These are phyloP conservation scores for Fomitopsis schrenkii DNA, from an alignment of 1,284 basidiomycete genomes.

Conservation along the genomic window DNA sequence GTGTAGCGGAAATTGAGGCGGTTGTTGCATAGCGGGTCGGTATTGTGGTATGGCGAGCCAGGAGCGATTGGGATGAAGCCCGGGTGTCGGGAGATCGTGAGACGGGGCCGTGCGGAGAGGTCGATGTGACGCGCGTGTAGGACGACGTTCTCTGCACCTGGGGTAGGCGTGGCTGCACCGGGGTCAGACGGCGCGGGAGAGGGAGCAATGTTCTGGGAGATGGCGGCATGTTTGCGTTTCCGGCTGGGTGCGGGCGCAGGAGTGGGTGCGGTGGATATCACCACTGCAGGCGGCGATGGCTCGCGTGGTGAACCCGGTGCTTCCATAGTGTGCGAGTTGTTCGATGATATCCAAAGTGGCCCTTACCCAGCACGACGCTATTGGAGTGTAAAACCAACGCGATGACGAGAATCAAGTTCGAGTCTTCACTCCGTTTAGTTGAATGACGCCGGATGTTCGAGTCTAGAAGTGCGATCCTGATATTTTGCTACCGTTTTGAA, in stretches of 20 bases:
- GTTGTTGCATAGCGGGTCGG: slow-evolving; percentile 70
- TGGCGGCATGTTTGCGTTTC: slow-evolving; percentile 39
- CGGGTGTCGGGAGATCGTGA: slow-evolving; percentile 69
- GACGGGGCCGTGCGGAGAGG: slow-evolving; percentile 59
- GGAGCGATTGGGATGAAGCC: slow-evolving; percentile 55
- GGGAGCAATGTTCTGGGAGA: slow-evolving; percentile 30
- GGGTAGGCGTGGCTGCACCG: slow-evolving; percentile 20
- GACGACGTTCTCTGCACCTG: slow-evolving; percentile 39
- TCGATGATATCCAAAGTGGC: too few species aligned
- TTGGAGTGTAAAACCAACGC: too few species aligned
- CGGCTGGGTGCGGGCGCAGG: slow-evolving; percentile 12
- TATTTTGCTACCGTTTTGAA: not conserved
- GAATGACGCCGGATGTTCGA: too few species aligned
- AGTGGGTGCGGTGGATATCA: slow-evolving; percentile 18
- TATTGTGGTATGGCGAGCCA: slow-evolving; percentile 53
- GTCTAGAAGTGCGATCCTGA: too few species aligned
- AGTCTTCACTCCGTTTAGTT: too few species aligned
- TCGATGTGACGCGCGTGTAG: slow-evolving; percentile 56
- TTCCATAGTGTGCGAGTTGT: slow-evolving; percentile 18
- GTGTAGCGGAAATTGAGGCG: slow-evolving; percentile 77
- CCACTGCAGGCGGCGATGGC: slow-evolving; percentile 31
- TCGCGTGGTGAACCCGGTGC: slow-evolving; percentile 29
- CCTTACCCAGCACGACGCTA: not conserved
- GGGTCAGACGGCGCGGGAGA: slow-evolving; percentile 46
- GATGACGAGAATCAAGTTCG: too few species aligned